Evolutionary conservation across 768 basidiomycete genomes (phyloP).

Genomic region (Scleroderma citrinum): DNA sequence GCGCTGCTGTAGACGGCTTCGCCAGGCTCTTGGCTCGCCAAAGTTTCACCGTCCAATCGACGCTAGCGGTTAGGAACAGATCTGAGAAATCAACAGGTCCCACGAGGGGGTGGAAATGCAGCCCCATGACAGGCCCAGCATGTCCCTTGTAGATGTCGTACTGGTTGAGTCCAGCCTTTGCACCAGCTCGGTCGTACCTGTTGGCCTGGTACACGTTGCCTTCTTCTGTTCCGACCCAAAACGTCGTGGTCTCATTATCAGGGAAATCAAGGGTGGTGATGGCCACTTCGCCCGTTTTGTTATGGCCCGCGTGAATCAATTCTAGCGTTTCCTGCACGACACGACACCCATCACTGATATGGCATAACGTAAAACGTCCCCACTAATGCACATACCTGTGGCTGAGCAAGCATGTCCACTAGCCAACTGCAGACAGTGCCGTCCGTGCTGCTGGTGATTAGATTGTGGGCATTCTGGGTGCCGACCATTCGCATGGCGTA

Average conservation of each 20-base stretch:
- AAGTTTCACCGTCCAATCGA: slow-evolving; percentile 98
- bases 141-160: slow-evolving; percentile 92
- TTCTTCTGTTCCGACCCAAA: slow-evolving; percentile 98
- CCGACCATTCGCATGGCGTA: slow-evolving; percentile 99
- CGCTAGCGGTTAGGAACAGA: slow-evolving; percentile 86
- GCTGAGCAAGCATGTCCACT: slow-evolving; percentile 97
- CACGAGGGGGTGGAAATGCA: slow-evolving; percentile 89
- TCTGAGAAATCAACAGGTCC: slow-evolving; percentile 96
- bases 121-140: slow-evolving; percentile 86
- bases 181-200: slow-evolving; percentile 92
- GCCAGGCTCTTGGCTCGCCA: slow-evolving; percentile 82
- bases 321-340: slow-evolving; percentile 81
- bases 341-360: slow-evolving; percentile 1
- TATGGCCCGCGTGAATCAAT: slow-evolving; percentile 82
- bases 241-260: slow-evolving; percentile 92
- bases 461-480: slow-evolving; percentile 96
- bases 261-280: slow-evolving; percentile 94
- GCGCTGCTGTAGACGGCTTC: slow-evolving; percentile 59
- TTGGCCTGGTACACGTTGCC: slow-evolving; percentile 96
- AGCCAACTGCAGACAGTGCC: slow-evolving; percentile 97
- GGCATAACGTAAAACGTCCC: background rate
- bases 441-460: slow-evolving; percentile 96
- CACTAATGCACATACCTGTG: slow-evolving; percentile 64
- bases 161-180: slow-evolving; percentile 93
- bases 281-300: slow-evolving; percentile 95